Conservation (phyloP, 2,329 filamentous ascomycete genomes). For the Trichothecium sympodiale region DNA sequence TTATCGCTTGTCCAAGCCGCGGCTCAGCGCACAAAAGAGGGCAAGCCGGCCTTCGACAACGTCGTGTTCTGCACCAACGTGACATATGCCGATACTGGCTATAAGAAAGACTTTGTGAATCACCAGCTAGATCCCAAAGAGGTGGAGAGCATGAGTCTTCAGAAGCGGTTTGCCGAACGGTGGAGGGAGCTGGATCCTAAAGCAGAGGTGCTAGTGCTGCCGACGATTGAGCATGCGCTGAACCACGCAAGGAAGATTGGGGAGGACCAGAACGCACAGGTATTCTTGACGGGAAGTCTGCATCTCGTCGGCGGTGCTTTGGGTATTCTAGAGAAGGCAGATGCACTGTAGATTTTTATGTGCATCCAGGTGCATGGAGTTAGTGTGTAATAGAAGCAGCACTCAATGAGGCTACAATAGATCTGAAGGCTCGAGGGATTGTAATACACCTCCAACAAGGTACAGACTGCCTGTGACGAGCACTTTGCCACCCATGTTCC, state of each 20-base stretch:
- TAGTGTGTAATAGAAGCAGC: background rate
- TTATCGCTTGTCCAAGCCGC: constrained; percentile 33
- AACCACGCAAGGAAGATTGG: constrained; percentile 28
- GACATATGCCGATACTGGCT: constrained; percentile 37
- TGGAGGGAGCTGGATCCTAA: constrained; percentile 36
- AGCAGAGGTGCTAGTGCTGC: constrained; percentile 33
- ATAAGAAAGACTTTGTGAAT: constrained; percentile 48
- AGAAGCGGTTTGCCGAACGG: constrained; percentile 39
- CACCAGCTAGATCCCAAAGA: constrained; percentile 39
- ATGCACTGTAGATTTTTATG: constrained; percentile 22
- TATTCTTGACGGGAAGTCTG: constrained; percentile 50
- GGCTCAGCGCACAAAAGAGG: constrained; percentile 15
- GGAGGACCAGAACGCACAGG: constrained; percentile 24
- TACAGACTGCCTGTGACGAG: constrained; percentile 78
- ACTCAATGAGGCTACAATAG: constrained; percentile 14
- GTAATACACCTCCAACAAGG: constrained; percentile 68
- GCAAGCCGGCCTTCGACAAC: constrained; percentile 47
- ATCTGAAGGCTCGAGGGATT: constrained; percentile 48
- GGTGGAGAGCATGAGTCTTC: constrained; percentile 38
- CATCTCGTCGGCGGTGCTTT: constrained; percentile 49
- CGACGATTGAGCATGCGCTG: constrained; percentile 46
- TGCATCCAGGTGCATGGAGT: constrained; percentile 3
- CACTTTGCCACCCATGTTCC: constrained; percentile 36
- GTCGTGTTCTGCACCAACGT: constrained; percentile 78
- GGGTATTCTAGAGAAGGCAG: constrained; percentile 34